Base-by-base conservation (phyloP, 2,329 filamentous ascomycete species). In the Trichophyton benhamiae region DNA sequence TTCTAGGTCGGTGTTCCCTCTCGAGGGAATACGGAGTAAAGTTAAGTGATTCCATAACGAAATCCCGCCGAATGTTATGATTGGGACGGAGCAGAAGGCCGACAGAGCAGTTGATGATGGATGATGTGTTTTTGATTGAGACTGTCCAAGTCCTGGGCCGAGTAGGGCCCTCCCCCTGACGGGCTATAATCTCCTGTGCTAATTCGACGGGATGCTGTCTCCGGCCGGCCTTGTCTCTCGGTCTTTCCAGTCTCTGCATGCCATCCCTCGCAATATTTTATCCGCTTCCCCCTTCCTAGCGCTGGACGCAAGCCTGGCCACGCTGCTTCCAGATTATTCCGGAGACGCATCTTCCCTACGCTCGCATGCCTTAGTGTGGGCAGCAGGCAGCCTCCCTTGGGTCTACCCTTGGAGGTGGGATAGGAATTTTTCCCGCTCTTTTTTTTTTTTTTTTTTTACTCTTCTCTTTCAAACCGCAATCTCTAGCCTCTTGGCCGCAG, bases 271-370 rank as follows among this genome's bases (percentile, higher is more conserved):
- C 33, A 36, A 9, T 36, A 36, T 36, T 36, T 36, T 36, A 36
- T 36, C 33, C 33, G 6, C 33, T 13, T 9, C 25, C 3, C 8
- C 27, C 25, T 9, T 36, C 49, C 27, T 33, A 36, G 49, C 49
- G 15, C 49, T 20, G 33, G 49, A 36, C 27, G 22, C 49, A 53
- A 53, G 49, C 27, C 27, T 33, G 49, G 49, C 49, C 49, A 55
- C 27, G 49, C 49, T 33, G 25, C 49, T 55, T 55, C 46, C 49
- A 55, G 49, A 55, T 55, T 55, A 55, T 55, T 55, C 49, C 49
- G 49, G 49, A 55, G 49, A 55, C 27, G 49, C 49, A 55, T 33
- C 49, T 33, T 33, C 49, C 49, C 49, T 55, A 55, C 49, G 33
- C 49, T 55, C 49, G 49, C 49, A 55, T 55, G 49, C 49, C 49